These are phyloP conservation scores for Fusarium bulbicola DNA, from an alignment of 2,329 filamentous ascomycete species.

Conservation along the genomic window DNA sequence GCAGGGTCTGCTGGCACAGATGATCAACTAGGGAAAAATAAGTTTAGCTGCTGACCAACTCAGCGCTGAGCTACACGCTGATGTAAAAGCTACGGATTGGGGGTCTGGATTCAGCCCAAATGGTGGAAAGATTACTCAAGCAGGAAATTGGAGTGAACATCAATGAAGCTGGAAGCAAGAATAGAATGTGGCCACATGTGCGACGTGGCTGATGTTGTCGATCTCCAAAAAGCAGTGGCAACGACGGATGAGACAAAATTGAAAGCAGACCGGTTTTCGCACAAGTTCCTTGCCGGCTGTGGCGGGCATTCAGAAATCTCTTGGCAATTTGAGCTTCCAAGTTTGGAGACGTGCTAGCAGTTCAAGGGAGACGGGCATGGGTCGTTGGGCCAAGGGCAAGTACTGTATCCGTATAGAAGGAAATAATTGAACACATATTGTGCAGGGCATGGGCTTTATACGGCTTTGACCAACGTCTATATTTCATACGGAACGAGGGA, in stretches of 20 bases:
- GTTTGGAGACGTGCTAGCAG: slow-evolving; percentile 16
- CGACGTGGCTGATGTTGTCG: slow-evolving; percentile 32
- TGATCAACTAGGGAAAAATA: not conserved
- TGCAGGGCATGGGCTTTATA: not conserved
- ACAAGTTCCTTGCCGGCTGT: slow-evolving; percentile 11
- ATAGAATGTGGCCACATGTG: slow-evolving; percentile 23
- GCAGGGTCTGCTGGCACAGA: slow-evolving; percentile 10
- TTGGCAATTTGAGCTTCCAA: slow-evolving; percentile 24
- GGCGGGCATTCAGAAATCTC: slow-evolving; percentile 2
- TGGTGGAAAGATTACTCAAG: slow-evolving; percentile 5
- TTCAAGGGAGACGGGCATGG: not conserved
- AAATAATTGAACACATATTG: slow-evolving; percentile 20
- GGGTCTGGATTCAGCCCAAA: slow-evolving; percentile 9
- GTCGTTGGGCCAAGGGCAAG: slow-evolving; percentile 5
- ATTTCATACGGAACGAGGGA: not conserved
- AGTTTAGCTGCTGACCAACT: slow-evolving; percentile 9
- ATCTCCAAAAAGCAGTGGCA: slow-evolving; percentile 16
- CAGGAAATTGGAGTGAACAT: slow-evolving; percentile 17
- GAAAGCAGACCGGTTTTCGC: slow-evolving; percentile 6
- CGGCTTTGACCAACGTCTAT: not conserved
- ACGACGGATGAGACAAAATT: slow-evolving; percentile 3
- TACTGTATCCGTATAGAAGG: not conserved
- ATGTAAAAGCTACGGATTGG: slow-evolving; percentile 14
- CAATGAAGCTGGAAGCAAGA: slow-evolving; percentile 14
- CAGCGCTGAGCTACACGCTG: slow-evolving; percentile 14